A percentile compares a stretch with the other conserved stretches of the same genome.
Evolutionary conservation across 768 basidiomycete genomes (phyloP).

Genomic region (Auricularia heimuer): DNA sequence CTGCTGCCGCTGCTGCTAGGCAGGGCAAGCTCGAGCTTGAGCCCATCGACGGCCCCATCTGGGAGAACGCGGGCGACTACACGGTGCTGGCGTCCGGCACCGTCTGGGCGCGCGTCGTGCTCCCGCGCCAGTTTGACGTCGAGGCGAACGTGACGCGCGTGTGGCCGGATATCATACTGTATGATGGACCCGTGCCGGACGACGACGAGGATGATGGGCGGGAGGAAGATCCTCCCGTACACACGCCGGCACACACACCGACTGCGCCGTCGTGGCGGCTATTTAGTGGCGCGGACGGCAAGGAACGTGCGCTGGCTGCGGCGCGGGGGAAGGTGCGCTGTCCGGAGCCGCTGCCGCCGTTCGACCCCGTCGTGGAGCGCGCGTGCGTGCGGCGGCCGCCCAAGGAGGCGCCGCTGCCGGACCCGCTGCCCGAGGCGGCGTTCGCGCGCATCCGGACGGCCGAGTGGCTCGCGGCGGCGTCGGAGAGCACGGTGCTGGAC

Average conservation of each 20-base stretch:
- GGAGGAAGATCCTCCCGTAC: not conserved
- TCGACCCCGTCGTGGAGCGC: not conserved
- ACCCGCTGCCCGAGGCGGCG: constrained; percentile 60
- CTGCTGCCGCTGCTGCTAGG: not conserved
- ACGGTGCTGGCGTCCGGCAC: constrained; percentile 59
- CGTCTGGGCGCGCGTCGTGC: constrained; percentile 52
- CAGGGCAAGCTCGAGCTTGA: not conserved
- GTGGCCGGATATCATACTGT: constrained; percentile 68
- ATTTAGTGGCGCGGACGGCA: not conserved
- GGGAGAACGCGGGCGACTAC: constrained; percentile 6
- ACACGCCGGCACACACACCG: not conserved
- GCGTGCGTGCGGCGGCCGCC: not conserved
- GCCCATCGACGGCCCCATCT: constrained; percentile 14
- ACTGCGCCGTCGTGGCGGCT: not conserved
- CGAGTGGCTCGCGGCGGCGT: constrained; percentile 46
- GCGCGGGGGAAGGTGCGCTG: not conserved
- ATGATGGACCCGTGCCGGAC: constrained; percentile 56
- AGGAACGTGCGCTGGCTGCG: constrained; percentile 5
- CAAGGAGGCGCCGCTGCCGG: constrained; percentile 35
- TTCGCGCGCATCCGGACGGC: constrained; percentile 69
- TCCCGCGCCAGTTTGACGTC: constrained; percentile 61
- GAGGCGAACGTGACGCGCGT: constrained; percentile 53
- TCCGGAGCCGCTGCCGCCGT: not conserved
- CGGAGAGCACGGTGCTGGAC: constrained; percentile 15
- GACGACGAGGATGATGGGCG: constrained; percentile 4